These are phyloP conservation scores for Monoraphidium neglectum DNA, from an alignment of 139 green algal species.

Conservation along the genomic window DNA sequence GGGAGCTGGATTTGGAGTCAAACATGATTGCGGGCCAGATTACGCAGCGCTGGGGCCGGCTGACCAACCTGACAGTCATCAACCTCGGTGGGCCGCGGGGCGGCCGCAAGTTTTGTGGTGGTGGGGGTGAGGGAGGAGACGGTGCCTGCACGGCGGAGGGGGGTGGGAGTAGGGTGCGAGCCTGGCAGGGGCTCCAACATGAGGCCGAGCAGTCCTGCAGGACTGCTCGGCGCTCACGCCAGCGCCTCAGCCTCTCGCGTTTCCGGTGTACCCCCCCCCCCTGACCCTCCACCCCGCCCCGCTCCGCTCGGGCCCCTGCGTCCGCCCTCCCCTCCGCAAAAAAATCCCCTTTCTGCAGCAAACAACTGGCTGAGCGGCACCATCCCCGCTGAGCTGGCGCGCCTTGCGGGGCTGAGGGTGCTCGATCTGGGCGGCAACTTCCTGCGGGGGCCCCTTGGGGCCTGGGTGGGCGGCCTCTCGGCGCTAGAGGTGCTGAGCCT, in stretches of 20 bases:
- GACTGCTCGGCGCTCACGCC: too few relatives aligned
- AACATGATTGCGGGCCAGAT: conserved; percentile 17
- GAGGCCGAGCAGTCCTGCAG: too few relatives aligned
- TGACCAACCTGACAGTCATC: conserved; percentile 14
- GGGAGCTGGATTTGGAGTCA: conserved; percentile 8
- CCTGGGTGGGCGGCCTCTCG: conserved; percentile 1
- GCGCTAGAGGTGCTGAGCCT: conserved; percentile 8
- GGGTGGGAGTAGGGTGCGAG: too few relatives aligned
- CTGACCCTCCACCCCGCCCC: neutral
- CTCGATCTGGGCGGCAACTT: conserved; percentile 24
- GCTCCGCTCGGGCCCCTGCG: neutral
- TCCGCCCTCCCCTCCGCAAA: too few relatives aligned
- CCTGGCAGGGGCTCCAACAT: too few relatives aligned
- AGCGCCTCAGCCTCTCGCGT: too few relatives aligned
- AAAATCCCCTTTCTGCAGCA: too few relatives aligned
- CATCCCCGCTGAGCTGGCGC: conserved; percentile 8
- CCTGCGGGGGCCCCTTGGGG: conserved; percentile 28
- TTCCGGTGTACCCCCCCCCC: too few relatives aligned
- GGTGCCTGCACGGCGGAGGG: too few relatives aligned
- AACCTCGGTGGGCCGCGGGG: conserved; percentile 18
- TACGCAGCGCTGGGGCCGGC: neutral
- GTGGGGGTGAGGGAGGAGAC: too few relatives aligned
- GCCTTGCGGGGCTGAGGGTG: conserved; percentile 6
- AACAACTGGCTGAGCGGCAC: conserved; percentile 42
- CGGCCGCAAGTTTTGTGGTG: too few relatives aligned